Evolutionary conservation across 495 filamentous ascomycete genomes (phyloP).

Genomic region (Podospora pseudoanserina): DNA sequence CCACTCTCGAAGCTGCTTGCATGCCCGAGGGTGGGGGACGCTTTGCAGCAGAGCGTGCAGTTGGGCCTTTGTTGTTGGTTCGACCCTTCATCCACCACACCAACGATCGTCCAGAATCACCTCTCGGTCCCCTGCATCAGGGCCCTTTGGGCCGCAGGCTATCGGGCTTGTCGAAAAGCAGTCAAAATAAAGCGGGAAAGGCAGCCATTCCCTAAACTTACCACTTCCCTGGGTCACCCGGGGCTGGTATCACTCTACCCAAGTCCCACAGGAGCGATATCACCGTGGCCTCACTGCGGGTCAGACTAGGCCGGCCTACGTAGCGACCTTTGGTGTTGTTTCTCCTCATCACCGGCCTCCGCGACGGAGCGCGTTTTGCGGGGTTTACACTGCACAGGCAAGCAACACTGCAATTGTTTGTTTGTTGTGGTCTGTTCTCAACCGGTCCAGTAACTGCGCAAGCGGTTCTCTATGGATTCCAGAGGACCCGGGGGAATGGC

Average conservation of each 20-base stretch:
- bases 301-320: background rate
- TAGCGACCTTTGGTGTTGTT: constrained; percentile 4
- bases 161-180: background rate
- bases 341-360: background rate
- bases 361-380: background rate
- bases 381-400: background rate
- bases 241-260: background rate
- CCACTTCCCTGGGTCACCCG: background rate
- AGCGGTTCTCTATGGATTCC: no score
- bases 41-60: background rate
- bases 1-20: background rate
- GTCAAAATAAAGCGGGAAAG: background rate
- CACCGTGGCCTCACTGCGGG: constrained; percentile 1
- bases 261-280: constrained; percentile 1
- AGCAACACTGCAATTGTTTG: background rate
- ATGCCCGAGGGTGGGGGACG: background rate
- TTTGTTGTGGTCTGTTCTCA: background rate
- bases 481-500: background rate
- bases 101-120: background rate
- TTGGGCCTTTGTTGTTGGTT: background rate
- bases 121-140: background rate
- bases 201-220: background rate
- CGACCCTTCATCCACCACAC: background rate
- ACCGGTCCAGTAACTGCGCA: background rate
- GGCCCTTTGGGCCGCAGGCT: background rate